Evolutionary conservation across 306 rosid species (phyloP).

Genomic region (Gynostemma pentaphyllum): DNA sequence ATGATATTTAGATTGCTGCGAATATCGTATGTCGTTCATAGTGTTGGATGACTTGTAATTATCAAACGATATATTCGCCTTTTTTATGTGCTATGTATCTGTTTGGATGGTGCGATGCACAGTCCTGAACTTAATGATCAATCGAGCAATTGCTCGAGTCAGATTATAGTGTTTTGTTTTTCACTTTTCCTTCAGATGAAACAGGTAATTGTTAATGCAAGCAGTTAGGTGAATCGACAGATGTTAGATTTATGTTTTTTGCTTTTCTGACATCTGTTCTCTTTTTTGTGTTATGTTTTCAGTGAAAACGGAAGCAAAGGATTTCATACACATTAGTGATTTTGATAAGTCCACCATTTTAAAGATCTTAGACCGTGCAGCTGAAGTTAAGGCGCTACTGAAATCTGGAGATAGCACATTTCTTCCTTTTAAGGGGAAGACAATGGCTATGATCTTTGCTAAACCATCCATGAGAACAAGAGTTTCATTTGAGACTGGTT

Average conservation of each 20-base stretch:
- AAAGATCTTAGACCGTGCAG: conserved; percentile 70
- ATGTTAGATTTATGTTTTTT: not conserved
- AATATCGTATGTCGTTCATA: not conserved
- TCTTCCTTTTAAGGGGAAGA: conserved; percentile 79
- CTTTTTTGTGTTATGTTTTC: conserved; percentile 7
- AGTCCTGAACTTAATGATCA: not conserved
- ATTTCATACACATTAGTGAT: conserved; percentile 76
- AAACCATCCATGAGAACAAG: conserved; percentile 96
- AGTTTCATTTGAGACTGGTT: conserved; percentile 94
- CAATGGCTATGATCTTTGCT: conserved; percentile 94
- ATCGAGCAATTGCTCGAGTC: not conserved
- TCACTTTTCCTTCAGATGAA: not conserved
- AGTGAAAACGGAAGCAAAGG: conserved; percentile 49
- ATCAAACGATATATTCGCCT: not conserved
- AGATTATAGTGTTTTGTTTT: not conserved
- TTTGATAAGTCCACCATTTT: conserved; percentile 62
- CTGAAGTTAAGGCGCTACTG: conserved; percentile 64
- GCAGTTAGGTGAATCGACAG: not conserved
- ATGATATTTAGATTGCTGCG: not conserved
- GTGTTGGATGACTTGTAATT: not conserved
- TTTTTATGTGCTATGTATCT: not conserved
- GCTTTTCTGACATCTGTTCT: not conserved
- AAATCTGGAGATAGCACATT: conserved; percentile 78
- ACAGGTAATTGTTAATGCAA: not conserved
- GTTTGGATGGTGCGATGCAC: not conserved